Evolutionary conservation across 129 eudicot genomes (phyloP).

Genomic region (sunflower (Helianthus annuus)): HanXRQr2.0-SUNRISE NC_035445.2:23612497-23612996

Average conservation of each 20-base stretch:
- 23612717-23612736: conserved; percentile 1
- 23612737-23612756: not conserved
- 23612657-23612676: not conserved
- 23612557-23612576: not conserved
- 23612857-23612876: conserved; percentile 7
- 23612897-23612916: conserved; percentile 8
- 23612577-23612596: not conserved
- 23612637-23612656: not conserved
- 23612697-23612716: not conserved
- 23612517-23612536: not conserved
- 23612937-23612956: not conserved
- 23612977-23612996: no score
- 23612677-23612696: not conserved
- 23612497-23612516: not conserved
- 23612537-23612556: not conserved
- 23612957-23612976: not conserved
- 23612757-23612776: not conserved
- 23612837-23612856: not conserved
- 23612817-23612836: conserved; percentile 18
- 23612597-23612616: not conserved
- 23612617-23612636: not conserved
- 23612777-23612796: conserved; percentile 7
- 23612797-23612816: not conserved
- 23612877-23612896: not conserved
- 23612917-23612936: not conserved